Conservation (phyloP, 1,284 basidiomycete species). For the Butyriboletus appendiculatus region DNA sequence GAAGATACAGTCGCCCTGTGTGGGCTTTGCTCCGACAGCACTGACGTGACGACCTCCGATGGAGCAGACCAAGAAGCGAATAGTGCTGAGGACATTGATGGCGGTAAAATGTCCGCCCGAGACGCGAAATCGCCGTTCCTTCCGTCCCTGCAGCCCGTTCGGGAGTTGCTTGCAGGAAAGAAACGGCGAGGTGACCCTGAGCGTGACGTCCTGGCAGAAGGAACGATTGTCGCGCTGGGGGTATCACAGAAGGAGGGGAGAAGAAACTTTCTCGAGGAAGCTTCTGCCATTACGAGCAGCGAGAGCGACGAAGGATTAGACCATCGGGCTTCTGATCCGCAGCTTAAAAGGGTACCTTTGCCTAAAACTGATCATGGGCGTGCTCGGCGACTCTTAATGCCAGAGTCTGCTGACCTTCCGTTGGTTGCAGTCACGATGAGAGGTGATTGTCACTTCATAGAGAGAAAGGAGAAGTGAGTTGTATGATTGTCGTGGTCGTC, state of each 20-base stretch:
- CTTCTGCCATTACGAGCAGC: slow-evolving; percentile 10
- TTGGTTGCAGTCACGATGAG: slow-evolving; percentile 52
- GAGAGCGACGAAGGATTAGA: slow-evolving; percentile 16
- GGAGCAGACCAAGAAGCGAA: not conserved
- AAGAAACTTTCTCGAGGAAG: slow-evolving; percentile 5
- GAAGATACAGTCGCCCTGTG: not conserved
- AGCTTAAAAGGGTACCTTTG: slow-evolving; percentile 33
- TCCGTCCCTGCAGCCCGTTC: slow-evolving; percentile 17
- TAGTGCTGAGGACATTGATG: not conserved
- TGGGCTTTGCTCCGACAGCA: not conserved
- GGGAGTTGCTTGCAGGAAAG: slow-evolving; percentile 12
- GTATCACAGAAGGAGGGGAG: slow-evolving; percentile 12
- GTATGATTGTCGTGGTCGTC: slow-evolving; percentile 7
- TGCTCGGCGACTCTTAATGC: slow-evolving; percentile 45
- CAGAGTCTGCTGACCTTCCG: slow-evolving; percentile 36
- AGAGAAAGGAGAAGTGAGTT: slow-evolving; percentile 37
- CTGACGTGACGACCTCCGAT: slow-evolving; percentile 5
- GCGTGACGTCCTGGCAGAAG: slow-evolving; percentile 2
- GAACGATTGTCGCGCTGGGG: not conserved
- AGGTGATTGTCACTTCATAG: slow-evolving; percentile 51
- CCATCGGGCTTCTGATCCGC: slow-evolving; percentile 21
- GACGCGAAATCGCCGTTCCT: not conserved
- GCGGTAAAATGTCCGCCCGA: slow-evolving; percentile 1
- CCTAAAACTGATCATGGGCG: slow-evolving; percentile 43
- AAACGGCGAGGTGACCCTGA: slow-evolving; percentile 9